Conservation (phyloP, 2,329 filamentous ascomycete genomes). For the Aspergillus sp. region DNA sequence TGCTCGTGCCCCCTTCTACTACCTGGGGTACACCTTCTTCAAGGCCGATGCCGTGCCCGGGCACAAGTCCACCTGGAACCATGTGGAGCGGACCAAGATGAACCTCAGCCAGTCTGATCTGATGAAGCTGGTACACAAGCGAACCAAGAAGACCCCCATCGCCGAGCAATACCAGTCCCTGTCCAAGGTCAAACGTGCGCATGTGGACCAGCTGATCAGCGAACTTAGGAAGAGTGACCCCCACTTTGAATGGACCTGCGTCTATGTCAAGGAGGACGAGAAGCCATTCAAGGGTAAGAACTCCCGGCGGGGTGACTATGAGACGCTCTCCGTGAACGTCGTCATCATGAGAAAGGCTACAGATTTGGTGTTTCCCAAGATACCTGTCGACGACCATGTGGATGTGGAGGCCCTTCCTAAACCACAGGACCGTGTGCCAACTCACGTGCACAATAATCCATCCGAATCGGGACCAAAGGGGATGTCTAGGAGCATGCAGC, state of each 20-base stretch:
- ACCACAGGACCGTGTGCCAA: slow-evolving; percentile 10
- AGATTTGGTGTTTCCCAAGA: slow-evolving; percentile 18
- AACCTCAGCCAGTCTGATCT: slow-evolving; percentile 35
- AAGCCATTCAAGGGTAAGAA: slow-evolving; percentile 31
- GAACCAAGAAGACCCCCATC: slow-evolving; percentile 29
- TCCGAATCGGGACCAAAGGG: background rate
- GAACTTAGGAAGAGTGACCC: slow-evolving; percentile 32
- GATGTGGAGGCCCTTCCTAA: slow-evolving; percentile 20
- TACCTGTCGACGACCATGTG: slow-evolving; percentile 13
- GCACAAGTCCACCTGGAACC: slow-evolving; percentile 34
- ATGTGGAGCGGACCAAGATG: slow-evolving; percentile 33
- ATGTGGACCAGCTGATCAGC: slow-evolving; percentile 39
- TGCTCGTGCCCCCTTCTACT: slow-evolving; percentile 24
- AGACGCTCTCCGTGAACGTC: slow-evolving; percentile 37
- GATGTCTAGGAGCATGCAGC: background rate
- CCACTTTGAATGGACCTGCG: slow-evolving; percentile 40
- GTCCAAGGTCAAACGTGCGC: slow-evolving; percentile 29
- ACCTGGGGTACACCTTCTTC: slow-evolving; percentile 39
- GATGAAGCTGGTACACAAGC: slow-evolving; percentile 31
- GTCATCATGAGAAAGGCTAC: slow-evolving; percentile 34
- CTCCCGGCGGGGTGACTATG: slow-evolving; percentile 29
- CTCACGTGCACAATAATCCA: background rate
- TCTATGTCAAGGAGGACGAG: slow-evolving; percentile 38
- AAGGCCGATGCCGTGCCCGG: slow-evolving; percentile 33
- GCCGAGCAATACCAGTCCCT: slow-evolving; percentile 34